Conservation (phyloP, 2,329 filamentous ascomycete species). For the Dactylonectria macrodidyma region DNA sequence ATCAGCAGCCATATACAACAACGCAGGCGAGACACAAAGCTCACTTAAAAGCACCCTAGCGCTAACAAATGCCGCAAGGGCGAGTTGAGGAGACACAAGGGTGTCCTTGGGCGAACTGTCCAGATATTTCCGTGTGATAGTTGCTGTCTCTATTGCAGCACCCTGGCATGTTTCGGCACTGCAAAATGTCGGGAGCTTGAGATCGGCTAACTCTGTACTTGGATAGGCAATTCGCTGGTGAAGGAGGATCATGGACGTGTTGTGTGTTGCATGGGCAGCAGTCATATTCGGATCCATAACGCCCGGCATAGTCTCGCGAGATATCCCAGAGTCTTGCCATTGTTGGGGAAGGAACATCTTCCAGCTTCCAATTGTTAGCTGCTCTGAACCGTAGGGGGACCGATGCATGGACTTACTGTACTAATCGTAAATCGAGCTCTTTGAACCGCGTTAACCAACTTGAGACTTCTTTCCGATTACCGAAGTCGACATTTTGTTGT, state of each 20-base stretch:
- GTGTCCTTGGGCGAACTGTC: conserved; percentile 49
- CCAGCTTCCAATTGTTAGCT: conserved; percentile 47
- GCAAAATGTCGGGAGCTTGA: conserved; percentile 58
- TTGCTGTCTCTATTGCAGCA: conserved; percentile 62
- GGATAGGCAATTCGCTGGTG: conserved; percentile 66
- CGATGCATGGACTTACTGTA: conserved; percentile 51
- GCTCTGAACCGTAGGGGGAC: background rate
- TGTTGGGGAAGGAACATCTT: conserved; percentile 61
- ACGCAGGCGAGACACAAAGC: background rate
- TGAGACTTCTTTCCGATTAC: conserved; percentile 56
- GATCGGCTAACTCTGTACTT: conserved; percentile 44
- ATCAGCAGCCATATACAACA: background rate
- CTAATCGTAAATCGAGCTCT: conserved; percentile 61
- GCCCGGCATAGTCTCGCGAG: conserved; percentile 41
- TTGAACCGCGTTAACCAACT: conserved; percentile 63
- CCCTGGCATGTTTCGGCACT: conserved; percentile 65
- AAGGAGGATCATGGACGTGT: conserved; percentile 64
- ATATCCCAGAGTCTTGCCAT: conserved; percentile 56
- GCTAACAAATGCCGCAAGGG: too few relatives aligned
- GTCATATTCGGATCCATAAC: conserved; percentile 66
- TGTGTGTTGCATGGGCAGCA: conserved; percentile 64
- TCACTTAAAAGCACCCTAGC: conserved; percentile 49
- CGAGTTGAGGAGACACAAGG: conserved; percentile 47
- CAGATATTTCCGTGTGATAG: conserved; percentile 63
- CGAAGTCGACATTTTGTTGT: conserved; percentile 58